A percentile compares a stretch with the other conserved stretches of the same genome.
phyloP scores from a whole-genome alignment of 2,329 filamentous ascomycete genomes.

The Arthrobotrys pseudoclavata region DNA sequence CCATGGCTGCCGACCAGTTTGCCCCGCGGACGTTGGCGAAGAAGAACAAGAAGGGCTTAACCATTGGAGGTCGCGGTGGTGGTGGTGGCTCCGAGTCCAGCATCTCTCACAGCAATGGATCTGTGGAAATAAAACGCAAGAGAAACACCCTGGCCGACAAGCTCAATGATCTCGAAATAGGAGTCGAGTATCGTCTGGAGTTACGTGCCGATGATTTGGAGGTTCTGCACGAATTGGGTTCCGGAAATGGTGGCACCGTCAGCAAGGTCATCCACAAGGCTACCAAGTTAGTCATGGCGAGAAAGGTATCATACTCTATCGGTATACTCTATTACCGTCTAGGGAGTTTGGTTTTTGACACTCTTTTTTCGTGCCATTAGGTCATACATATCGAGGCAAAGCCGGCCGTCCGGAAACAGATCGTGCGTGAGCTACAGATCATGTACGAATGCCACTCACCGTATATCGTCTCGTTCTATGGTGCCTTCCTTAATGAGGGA shows the following conservation, averaged over 20 bases:
- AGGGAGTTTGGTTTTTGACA: constrained; percentile 18
- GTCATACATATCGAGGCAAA: constrained; percentile 98
- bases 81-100: constrained; percentile 71
- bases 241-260: constrained; percentile 96
- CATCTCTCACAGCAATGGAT: constrained; percentile 79
- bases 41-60: constrained; percentile 92
- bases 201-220: constrained; percentile 91
- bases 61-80: constrained; percentile 82
- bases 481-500: constrained; percentile 95
- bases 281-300: constrained; percentile 95
- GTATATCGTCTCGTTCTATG: constrained; percentile 97
- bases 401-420: constrained; percentile 95
- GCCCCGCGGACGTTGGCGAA: constrained; percentile 82
- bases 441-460: constrained; percentile 98
- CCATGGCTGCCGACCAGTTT: constrained; percentile 59
- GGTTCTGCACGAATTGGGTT: constrained; percentile 92
- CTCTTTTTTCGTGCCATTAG: constrained; percentile 68
- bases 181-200: constrained; percentile 95
- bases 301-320: constrained; percentile 77
- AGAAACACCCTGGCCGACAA: constrained; percentile 72
- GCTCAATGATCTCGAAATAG: constrained; percentile 84
- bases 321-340: neutral
- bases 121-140: constrained; percentile 73
- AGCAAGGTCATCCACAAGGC: constrained; percentile 97
- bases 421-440: constrained; percentile 95